phyloP scores from a whole-genome alignment of 352 stramenopile genomes.

The Elongisporangium prolatum region DNA sequence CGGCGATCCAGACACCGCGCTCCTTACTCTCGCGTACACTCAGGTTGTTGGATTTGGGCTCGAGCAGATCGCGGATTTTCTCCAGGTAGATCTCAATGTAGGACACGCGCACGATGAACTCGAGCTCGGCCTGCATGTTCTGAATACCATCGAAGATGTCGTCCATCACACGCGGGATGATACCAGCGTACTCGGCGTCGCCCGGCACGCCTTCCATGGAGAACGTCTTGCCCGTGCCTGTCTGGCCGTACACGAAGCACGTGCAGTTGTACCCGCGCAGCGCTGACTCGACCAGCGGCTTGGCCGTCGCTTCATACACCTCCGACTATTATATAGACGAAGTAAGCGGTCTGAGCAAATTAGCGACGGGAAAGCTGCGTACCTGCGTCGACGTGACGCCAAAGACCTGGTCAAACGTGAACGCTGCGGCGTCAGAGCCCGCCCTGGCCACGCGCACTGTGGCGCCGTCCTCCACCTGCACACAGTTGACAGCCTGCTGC shows the following conservation, averaged over 20 bases:
- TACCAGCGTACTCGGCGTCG: constrained; percentile 56
- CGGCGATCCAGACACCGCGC: constrained; percentile 58
- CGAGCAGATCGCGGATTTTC: constrained; percentile 95
- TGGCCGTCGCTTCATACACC: constrained; percentile 61
- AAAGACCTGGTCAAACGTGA: constrained; percentile 75
- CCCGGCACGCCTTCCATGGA: constrained; percentile 84
- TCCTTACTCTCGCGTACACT: constrained; percentile 56
- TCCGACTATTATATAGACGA: no score
- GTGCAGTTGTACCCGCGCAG: constrained; percentile 88
- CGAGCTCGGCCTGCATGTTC: constrained; percentile 62
- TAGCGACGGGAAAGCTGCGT: not conserved
- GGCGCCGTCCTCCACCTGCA: constrained; percentile 41
- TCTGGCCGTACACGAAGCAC: constrained; percentile 92
- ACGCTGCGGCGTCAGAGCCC: constrained; percentile 36
- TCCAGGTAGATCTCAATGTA: constrained; percentile 99
- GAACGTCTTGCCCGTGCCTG: constrained; percentile 90
- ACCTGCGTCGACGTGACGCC: constrained; percentile 43
- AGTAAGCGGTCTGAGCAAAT: no score
- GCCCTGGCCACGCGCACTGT: constrained; percentile 34
- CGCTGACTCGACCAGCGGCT: constrained; percentile 51
- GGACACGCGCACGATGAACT: constrained; percentile 95
- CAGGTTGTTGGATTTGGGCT: constrained; percentile 49
- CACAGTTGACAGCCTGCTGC: constrained; percentile 57
- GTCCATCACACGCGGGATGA: constrained; percentile 72
- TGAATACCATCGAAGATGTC: constrained; percentile 68